These are phyloP conservation scores for Xerocomellus chrysenteron DNA, from an alignment of 768 basidiomycete species.

Conservation along the genomic window DNA sequence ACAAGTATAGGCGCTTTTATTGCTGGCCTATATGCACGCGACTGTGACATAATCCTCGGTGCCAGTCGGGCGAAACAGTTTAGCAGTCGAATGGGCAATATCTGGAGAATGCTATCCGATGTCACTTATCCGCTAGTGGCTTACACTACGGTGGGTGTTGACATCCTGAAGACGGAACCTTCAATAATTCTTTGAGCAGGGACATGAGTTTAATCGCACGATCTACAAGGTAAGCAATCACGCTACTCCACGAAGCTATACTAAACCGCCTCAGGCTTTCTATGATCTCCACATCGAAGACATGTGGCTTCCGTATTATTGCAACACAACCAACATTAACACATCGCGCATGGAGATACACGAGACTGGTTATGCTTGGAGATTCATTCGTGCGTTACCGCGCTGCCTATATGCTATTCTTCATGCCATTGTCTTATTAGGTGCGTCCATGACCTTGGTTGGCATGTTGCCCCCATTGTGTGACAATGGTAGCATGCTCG, in stretches of 20 bases:
- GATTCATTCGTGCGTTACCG: constrained; percentile 68
- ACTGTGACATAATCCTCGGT: constrained; percentile 86
- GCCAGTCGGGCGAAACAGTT: constrained; percentile 90
- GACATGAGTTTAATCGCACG: constrained; percentile 91
- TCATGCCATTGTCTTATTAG: constrained; percentile 37
- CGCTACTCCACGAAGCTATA: background rate
- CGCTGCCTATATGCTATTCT: background rate
- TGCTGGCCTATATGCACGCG: constrained; percentile 92
- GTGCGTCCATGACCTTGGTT: constrained; percentile 96
- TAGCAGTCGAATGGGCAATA: constrained; percentile 86
- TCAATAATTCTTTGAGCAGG: constrained; percentile 45
- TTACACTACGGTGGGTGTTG: constrained; percentile 61
- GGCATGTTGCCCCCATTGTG: constrained; percentile 93
- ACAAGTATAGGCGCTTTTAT: constrained; percentile 93
- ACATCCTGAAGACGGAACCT: background rate
- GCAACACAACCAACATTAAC: constrained; percentile 96
- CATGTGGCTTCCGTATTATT: constrained; percentile 99
- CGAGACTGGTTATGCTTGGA: constrained; percentile 98
- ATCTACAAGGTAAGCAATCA: constrained; percentile 72
- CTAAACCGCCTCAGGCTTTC: constrained; percentile 58
- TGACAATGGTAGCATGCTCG: constrained; percentile 89
- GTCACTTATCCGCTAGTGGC: constrained; percentile 79
- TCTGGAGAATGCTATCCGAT: constrained; percentile 92
- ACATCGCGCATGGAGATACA: constrained; percentile 97
- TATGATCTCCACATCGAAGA: constrained; percentile 95